Base-by-base conservation (phyloP, 441 rosid genomes). In the Daphne laureola region DNA sequence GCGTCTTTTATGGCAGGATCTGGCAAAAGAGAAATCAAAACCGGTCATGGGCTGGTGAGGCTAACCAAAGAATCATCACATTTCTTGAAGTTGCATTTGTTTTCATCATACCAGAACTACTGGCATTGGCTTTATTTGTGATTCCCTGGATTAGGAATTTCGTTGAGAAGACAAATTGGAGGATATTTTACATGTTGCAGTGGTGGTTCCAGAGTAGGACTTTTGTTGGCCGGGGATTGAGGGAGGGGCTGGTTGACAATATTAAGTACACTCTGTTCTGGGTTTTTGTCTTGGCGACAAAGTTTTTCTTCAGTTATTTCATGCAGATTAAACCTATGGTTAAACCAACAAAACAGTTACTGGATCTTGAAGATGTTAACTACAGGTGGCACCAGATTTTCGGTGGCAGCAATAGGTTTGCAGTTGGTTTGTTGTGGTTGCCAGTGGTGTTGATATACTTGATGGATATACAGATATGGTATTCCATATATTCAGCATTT, bases 141-240 rank as follows among this genome's bases (percentile, higher is more conserved):
- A 31, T 87, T 60, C 97, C 97, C 16, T 87, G 95, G 95, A 68
- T 90, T 38, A 73, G 90, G 72, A 90, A 86, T 62, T 82, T 90
- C 53, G 63, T 90, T 23, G 97, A 90, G 78, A 80, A 64, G 68
- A 76, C 76, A 21, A 81, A 90, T 55, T 90, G 93, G 93, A 90
- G 77, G 65, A 75, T 87, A 55, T 81, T 86, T 69, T 68, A 77
- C 55, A 55, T 73, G 53, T 44, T 84, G 47, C 71, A 87, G n/a
- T 90, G 97, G 97, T 90, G 97, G 97, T 90, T 87, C 64, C 97
- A 87, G 71, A 80, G 89, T 15, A 78, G 81, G 67, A 84, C 78
- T 54, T 90, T 79, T 51, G 93, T 90, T 60, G 97, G 97, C 57
- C 87, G 94, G 55, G 97, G 90, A 52, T 73, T 90, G 74, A 78